Conservation (phyloP, 2,329 filamentous ascomycete species). For the Fusarium liriodendri region DNA sequence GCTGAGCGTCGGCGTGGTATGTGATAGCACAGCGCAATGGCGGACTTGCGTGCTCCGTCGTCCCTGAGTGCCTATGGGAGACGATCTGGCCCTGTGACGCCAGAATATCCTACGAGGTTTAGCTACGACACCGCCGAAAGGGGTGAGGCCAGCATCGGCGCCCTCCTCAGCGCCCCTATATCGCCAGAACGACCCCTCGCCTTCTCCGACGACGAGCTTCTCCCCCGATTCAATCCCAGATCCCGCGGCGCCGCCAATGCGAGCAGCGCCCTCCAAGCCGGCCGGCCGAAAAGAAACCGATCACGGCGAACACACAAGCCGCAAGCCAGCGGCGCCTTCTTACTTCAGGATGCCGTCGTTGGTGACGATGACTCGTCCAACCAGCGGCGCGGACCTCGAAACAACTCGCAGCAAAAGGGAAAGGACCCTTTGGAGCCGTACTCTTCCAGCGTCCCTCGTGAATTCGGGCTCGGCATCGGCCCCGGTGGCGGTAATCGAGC, state of each 20-base stretch:
- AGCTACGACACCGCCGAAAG: slow-evolving; percentile 42
- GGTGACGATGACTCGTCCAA: slow-evolving; percentile 47
- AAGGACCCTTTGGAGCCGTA: slow-evolving; percentile 32
- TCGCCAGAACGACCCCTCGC: slow-evolving; percentile 42
- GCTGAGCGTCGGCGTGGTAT: slow-evolving; percentile 36
- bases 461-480: slow-evolving; percentile 36
- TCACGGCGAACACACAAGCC: slow-evolving; percentile 53
- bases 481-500: slow-evolving; percentile 27
- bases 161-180: slow-evolving; percentile 35
- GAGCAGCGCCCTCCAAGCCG: slow-evolving; percentile 32
- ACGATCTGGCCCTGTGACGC: slow-evolving; percentile 42
- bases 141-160: slow-evolving; percentile 41
- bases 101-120: slow-evolving; percentile 41
- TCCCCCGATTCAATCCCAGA: slow-evolving; percentile 37
- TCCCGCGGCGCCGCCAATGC: slow-evolving; percentile 27
- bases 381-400: slow-evolving; percentile 44
- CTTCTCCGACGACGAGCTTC: slow-evolving; percentile 44
- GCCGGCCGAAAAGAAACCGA: slow-evolving; percentile 40
- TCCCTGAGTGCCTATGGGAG: slow-evolving; percentile 39
- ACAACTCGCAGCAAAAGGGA: slow-evolving; percentile 35
- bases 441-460: slow-evolving; percentile 24
- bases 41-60: slow-evolving; percentile 39
- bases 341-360: slow-evolving; percentile 59
- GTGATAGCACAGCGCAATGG: slow-evolving; percentile 41
- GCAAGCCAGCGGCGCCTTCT: slow-evolving; percentile 62